These are phyloP conservation scores for Alternaria gansuensis DNA, from an alignment of 2,329 filamentous ascomycete species.

Conservation along the genomic window DNA sequence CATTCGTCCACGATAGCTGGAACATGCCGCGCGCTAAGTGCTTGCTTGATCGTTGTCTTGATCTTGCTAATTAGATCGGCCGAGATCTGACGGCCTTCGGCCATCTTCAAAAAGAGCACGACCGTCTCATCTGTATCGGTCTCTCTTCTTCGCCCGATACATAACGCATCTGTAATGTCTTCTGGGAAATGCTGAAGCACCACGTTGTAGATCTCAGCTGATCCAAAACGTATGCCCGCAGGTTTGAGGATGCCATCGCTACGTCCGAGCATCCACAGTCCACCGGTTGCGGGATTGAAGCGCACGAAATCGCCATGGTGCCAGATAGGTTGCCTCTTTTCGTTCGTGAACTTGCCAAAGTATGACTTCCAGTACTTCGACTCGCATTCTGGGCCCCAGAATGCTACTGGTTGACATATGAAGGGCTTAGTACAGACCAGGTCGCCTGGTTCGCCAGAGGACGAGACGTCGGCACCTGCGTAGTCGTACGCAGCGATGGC, in stretches of 20 bases:
- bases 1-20: conserved; percentile 83
- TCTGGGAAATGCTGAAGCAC: conserved; percentile 81
- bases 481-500: conserved; percentile 61
- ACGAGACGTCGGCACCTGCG: conserved; percentile 66
- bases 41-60: conserved; percentile 73
- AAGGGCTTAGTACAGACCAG: conserved; percentile 88
- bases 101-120: conserved; percentile 85
- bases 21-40: conserved; percentile 89
- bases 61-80: conserved; percentile 70
- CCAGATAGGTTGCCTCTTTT: conserved; percentile 68
- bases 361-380: conserved; percentile 85
- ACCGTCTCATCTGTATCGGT: conserved; percentile 85
- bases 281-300: conserved; percentile 74
- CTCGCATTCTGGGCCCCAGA: conserved; percentile 78
- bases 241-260: conserved; percentile 95
- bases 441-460: conserved; percentile 78
- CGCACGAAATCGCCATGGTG: conserved; percentile 93
- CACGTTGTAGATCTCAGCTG: conserved; percentile 96
- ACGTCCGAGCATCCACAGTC: conserved; percentile 88
- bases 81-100: conserved; percentile 64
- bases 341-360: conserved; percentile 78
- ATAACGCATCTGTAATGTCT: conserved; percentile 85
- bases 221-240: conserved; percentile 88
- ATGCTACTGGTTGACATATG: conserved; percentile 88
- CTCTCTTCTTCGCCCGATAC: conserved; percentile 77